Evolutionary conservation across 2,329 filamentous ascomycete species (phyloP).

Genomic region (Fusarium sp.): DNA sequence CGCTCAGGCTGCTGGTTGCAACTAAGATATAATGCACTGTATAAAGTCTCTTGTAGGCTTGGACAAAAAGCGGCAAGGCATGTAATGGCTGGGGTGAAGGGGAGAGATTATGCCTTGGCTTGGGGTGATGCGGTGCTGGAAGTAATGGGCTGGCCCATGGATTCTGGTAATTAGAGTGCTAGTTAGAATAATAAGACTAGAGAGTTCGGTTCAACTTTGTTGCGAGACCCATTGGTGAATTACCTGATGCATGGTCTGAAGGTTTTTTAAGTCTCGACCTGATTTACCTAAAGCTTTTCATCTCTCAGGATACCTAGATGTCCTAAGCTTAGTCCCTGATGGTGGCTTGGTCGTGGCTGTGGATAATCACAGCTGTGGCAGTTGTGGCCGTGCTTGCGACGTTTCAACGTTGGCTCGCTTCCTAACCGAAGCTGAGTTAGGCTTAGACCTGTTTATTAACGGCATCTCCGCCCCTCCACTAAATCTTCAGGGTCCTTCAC

Average conservation of each 20-base stretch:
- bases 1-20: slow-evolving; percentile 5
- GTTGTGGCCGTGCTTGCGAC: neutral
- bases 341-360: neutral
- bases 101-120: neutral
- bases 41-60: neutral
- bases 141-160: slow-evolving; percentile 4
- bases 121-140: neutral
- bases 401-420: neutral
- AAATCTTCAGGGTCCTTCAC: slow-evolving; percentile 10
- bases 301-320: too few species aligned
- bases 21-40: neutral
- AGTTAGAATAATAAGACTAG: neutral
- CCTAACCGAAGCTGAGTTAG: neutral
- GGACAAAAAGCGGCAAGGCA: neutral
- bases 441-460: neutral
- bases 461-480: neutral
- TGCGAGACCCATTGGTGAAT: too few species aligned
- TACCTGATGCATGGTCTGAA: accelerated
- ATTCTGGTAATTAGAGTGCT: neutral
- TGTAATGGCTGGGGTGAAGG: neutral
- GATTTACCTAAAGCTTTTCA: too few species aligned
- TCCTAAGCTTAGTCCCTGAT: neutral
- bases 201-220: neutral
- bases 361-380: accelerated
- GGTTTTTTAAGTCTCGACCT: neutral